Percentiles rank a stretch among this genome's conserved stretches.
These are phyloP conservation scores for maize (Zea mays) DNA, from an alignment of 176 grass and related monocot genomes.

Conservation along the genomic window Zm-B73-REFERENCE-NAM-5.0 NC_050103.1:124549001-124549500, in stretches of 20 bases:
- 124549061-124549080: conserved; percentile 75
- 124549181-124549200: conserved; percentile 76
- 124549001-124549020: neutral
- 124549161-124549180: conserved; percentile 82
- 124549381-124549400: conserved; percentile 13
- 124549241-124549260: conserved; percentile 57
- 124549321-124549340: conserved; percentile 23
- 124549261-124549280: conserved; percentile 71
- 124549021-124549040: neutral
- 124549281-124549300: conserved; percentile 47
- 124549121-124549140: conserved; percentile 62
- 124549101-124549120: conserved; percentile 77
- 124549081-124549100: conserved; percentile 67
- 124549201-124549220: conserved; percentile 79
- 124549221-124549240: conserved; percentile 72
- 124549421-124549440: conserved; percentile 40
- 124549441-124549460: neutral
- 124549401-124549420: neutral
- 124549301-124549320: conserved; percentile 30
- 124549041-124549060: neutral
- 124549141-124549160: conserved; percentile 66
- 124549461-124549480: neutral
- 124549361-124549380: conserved; percentile 27
- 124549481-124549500: neutral
- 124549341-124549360: conserved; percentile 34